Conservation (phyloP, 2,329 filamentous ascomycete genomes). For the Dothistroma pini region DNA sequence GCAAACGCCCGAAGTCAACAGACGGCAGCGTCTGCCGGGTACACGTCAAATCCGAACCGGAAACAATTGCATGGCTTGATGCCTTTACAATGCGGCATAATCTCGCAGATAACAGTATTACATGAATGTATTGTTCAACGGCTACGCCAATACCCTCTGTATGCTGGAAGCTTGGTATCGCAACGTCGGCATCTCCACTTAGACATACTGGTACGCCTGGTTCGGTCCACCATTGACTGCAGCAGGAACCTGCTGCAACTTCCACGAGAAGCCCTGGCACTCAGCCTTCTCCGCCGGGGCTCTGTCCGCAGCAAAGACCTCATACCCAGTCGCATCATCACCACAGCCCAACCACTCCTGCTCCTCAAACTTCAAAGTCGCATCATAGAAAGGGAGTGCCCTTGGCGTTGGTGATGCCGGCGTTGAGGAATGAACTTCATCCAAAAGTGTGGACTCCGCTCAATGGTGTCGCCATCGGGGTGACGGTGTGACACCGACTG, state of each 20-base stretch:
- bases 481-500: neutral
- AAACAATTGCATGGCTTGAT: too few relatives aligned
- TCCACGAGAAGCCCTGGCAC: conserved; percentile 2
- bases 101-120: too few relatives aligned
- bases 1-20: too few relatives aligned
- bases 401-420: conserved; percentile 3
- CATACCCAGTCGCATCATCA: neutral
- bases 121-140: too few relatives aligned
- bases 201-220: conserved; percentile 4
- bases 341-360: conserved; percentile 4
- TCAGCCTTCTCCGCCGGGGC: neutral
- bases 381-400: neutral
- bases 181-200: neutral
- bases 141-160: too few relatives aligned
- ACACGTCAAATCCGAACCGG: too few relatives aligned
- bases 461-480: neutral
- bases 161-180: too few relatives aligned
- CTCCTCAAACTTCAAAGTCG: conserved; percentile 5
- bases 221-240: neutral
- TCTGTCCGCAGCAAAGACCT: conserved; percentile 4
- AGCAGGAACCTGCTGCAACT: neutral
- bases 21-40: too few relatives aligned
- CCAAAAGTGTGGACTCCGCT: too few relatives aligned
- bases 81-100: too few relatives aligned
- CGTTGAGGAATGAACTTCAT: too few relatives aligned